These are phyloP conservation scores for Phaseolus coccineus DNA, from an alignment of 331 rosid species.

Conservation along the genomic window DNA sequence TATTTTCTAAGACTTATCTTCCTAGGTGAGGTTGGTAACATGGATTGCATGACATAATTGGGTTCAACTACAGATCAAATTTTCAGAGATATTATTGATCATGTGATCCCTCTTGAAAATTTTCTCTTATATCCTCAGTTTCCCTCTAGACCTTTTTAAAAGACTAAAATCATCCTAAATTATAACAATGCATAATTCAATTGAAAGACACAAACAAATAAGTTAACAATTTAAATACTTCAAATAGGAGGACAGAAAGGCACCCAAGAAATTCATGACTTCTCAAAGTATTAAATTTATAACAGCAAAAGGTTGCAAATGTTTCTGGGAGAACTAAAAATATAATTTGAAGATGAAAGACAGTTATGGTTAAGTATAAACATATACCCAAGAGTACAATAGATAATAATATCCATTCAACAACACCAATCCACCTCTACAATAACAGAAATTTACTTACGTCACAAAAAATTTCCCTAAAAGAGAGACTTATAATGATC, in stretches of 20 bases:
- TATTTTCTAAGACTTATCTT: background rate
- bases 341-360: constrained; percentile 4
- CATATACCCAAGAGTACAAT: constrained; percentile 1
- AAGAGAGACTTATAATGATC: constrained; percentile 29
- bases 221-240: constrained; percentile 12
- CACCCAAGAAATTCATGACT: constrained; percentile 25
- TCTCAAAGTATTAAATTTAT: constrained; percentile 13
- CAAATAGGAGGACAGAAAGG: constrained; percentile 1
- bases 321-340: constrained; percentile 25
- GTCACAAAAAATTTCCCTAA: constrained; percentile 34
- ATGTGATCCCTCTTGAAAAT: background rate
- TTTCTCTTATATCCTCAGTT: background rate
- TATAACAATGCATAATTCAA: constrained; percentile 19
- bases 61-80: background rate
- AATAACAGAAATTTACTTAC: constrained; percentile 18
- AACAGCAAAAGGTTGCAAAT: background rate
- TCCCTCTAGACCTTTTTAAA: background rate
- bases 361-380: constrained; percentile 25
- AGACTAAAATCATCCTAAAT: constrained; percentile 30
- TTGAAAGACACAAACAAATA: background rate
- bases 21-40: background rate
- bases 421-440: constrained; percentile 29
- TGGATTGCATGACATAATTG: background rate
- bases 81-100: background rate
- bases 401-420: constrained; percentile 3